Evolutionary conservation across 768 basidiomycete genomes (phyloP).

Genomic region (Scleroderma citrinum): DNA sequence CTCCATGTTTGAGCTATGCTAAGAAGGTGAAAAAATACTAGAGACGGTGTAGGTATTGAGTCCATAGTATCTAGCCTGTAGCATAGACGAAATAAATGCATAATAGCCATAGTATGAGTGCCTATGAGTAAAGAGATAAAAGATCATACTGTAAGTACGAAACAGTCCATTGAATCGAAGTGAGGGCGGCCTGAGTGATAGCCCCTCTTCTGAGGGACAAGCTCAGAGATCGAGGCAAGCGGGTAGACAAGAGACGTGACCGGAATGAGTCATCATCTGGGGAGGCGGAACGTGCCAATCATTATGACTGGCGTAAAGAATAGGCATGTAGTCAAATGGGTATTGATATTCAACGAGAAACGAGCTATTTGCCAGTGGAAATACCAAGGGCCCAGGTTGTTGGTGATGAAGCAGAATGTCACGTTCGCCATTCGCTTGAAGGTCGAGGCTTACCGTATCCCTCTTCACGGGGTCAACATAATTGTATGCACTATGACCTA

Average conservation of each 20-base stretch:
- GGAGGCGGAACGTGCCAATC: conserved; percentile 23
- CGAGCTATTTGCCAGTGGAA: conserved; percentile 41
- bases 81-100: no score
- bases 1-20: no score
- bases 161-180: neutral
- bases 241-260: neutral
- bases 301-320: conserved; percentile 16
- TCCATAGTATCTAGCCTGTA: no score
- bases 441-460: conserved; percentile 27
- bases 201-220: neutral
- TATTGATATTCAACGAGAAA: no score
- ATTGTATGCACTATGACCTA: conserved; percentile 25
- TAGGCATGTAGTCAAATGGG: no score
- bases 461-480: conserved; percentile 33
- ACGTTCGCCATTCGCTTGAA: conserved; percentile 32
- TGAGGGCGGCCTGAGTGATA: neutral
- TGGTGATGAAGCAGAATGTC: conserved; percentile 53
- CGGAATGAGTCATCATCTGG: neutral
- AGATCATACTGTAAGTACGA: no score
- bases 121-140: no score
- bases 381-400: conserved; percentile 64
- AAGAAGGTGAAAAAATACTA: no score
- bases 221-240: neutral
- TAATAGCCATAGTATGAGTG: no score
- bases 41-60: no score